Conservation (phyloP, 495 filamentous ascomycete genomes). For the Physcia stellaris region DNA sequence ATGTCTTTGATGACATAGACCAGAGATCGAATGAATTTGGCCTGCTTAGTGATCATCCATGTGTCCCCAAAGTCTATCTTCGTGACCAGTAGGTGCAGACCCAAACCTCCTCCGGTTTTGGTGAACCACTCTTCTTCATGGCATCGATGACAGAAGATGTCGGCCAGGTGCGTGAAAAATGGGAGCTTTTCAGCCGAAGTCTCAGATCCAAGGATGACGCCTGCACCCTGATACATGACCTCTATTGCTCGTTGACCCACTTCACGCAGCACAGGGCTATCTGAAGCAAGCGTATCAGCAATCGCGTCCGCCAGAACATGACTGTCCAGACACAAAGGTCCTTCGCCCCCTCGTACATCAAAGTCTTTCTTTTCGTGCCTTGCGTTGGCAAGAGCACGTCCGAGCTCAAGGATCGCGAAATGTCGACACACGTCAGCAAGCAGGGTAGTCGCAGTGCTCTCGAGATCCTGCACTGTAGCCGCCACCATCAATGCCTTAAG, state of each 20-base stretch:
- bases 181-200: constrained; percentile 55
- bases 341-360: constrained; percentile 72
- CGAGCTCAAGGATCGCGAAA: constrained; percentile 84
- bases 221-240: constrained; percentile 63
- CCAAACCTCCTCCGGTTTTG: constrained; percentile 80
- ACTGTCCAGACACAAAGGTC: constrained; percentile 70
- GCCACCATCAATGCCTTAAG: constrained; percentile 82
- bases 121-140: constrained; percentile 97
- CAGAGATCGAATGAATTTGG: constrained; percentile 72
- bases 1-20: constrained; percentile 98
- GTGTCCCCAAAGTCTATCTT: constrained; percentile 67
- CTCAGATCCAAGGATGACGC: constrained; percentile 62
- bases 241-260: constrained; percentile 66
- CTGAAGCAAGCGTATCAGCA: constrained; percentile 74
- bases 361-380: constrained; percentile 63
- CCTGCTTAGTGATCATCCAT: constrained; percentile 69
- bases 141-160: constrained; percentile 82
- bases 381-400: constrained; percentile 58
- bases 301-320: constrained; percentile 79
- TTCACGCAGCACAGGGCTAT: constrained; percentile 64
- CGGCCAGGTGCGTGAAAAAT: constrained; percentile 70
- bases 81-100: constrained; percentile 70
- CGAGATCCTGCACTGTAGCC: constrained; percentile 65
- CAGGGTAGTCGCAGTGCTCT: constrained; percentile 54
- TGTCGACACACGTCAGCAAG: constrained; percentile 73